Evolutionary conservation across 768 basidiomycete genomes (phyloP), one percentile per base, ranked within the genome.

Genomic region (Tricholoma terreum): DNA sequence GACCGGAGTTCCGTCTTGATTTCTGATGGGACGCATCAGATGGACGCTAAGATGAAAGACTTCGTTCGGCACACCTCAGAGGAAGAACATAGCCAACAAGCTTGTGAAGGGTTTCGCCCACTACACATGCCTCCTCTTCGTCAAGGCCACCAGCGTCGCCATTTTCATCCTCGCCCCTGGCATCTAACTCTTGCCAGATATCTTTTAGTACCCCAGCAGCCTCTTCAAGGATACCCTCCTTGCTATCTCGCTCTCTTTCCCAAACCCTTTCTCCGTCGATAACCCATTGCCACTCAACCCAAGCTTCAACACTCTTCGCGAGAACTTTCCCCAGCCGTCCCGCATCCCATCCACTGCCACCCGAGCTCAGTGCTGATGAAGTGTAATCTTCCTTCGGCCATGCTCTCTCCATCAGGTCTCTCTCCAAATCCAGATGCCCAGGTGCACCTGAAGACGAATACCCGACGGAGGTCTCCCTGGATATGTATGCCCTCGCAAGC

Each of bases 151-250:
- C 62, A 34, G 64, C 65, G 1, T 64, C 57, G 0, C 68, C 63
- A 33, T 64, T 66, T 14, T 79, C 80, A 35, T 90, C 87, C 10
- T 85, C 85, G 1, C 58, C 55, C 55, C 82, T 75, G 19, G 82
- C 80, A 59, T 90, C 88, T 49, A 87, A 77, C 60, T 90, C 88
- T 62, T 88, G 85, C 12, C 90, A 78, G 4, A 90, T 78, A 60
- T 92, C 90, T 66, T 84, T 86, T 58, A 89, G 63, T 6, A 87
- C 80, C 0, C 85, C 84, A 1, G 87, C 84, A 5, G 82, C 82
- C 69, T 92, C 90, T 45, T 85, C 82, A 56, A 92, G 63, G 45
- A 92, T 77, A 52, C 75, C 79, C 59, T 86, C 85, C 59, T 75
- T 77, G 33, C 76, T 74, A 38, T 71, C 67, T 35, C 59, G 60